Percentiles rank a stretch among this genome's conserved stretches.
phyloP scores from a whole-genome alignment of 306 rosid genomes.

The Medicago lupulina region DNA sequence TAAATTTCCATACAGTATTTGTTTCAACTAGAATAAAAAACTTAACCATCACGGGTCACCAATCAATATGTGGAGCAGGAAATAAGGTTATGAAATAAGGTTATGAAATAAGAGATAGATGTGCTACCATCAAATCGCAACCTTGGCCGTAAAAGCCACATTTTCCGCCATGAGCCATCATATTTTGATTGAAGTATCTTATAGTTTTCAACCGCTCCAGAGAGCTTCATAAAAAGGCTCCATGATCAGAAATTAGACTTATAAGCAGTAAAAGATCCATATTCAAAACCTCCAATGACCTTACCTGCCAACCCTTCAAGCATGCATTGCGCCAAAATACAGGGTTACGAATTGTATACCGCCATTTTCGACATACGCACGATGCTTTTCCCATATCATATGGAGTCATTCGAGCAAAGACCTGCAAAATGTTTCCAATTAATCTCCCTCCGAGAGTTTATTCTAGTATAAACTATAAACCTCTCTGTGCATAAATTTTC shows the following conservation, averaged over 20 bases:
- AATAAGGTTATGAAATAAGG: conserved; percentile 28
- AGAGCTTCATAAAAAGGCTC: conserved; percentile 57
- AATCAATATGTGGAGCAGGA: conserved; percentile 18
- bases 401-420: conserved; percentile 83
- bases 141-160: conserved; percentile 96
- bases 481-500: conserved; percentile 26
- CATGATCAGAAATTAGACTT: conserved; percentile 40
- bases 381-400: conserved; percentile 86
- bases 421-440: conserved; percentile 49
- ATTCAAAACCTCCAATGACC: conserved; percentile 36
- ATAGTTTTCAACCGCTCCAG: conserved; percentile 78
- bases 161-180: conserved; percentile 88
- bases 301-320: conserved; percentile 99
- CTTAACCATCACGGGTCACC: neutral
- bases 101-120: conserved; percentile 20
- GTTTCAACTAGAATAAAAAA: conserved; percentile 1
- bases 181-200: conserved; percentile 77
- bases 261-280: conserved; percentile 27
- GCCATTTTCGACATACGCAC: conserved; percentile 96
- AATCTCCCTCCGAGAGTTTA: conserved; percentile 13
- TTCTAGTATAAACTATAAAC: conserved; percentile 8
- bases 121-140: conserved; percentile 82
- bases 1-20: conserved; percentile 14
- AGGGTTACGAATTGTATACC: conserved; percentile 89
- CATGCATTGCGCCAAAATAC: conserved; percentile 92